A percentile compares a stretch with the other conserved stretches of the same genome.
phyloP scores from a whole-genome alignment of 345 rosid species.

The Tarenaya hassleriana region DNA sequence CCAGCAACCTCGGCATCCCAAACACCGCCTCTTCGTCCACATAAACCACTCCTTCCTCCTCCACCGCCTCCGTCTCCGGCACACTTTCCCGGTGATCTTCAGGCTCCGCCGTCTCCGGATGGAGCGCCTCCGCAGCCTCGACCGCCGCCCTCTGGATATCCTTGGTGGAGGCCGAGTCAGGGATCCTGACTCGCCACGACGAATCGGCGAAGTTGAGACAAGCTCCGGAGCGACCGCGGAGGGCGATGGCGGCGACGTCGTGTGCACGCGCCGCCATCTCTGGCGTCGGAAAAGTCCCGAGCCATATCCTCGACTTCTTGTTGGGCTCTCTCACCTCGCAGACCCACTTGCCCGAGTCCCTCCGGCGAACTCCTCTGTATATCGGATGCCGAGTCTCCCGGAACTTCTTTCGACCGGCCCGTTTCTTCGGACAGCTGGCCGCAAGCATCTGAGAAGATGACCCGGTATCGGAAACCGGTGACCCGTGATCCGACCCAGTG shows the following conservation, averaged over 20 bases:
- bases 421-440: slow-evolving; percentile 61
- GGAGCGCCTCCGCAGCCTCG: slow-evolving; percentile 30
- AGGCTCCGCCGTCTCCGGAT: slow-evolving; percentile 11
- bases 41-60: slow-evolving; percentile 29
- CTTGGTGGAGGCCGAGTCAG: slow-evolving; percentile 46
- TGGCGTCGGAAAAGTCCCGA: slow-evolving; percentile 62
- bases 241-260: slow-evolving; percentile 48
- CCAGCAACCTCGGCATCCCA: slow-evolving; percentile 53
- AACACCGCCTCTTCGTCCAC: slow-evolving; percentile 61
- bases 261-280: slow-evolving; percentile 98
- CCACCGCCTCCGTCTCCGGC: neutral
- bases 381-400: slow-evolving; percentile 86
- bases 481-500: slow-evolving; percentile 28
- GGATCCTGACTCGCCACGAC: slow-evolving; percentile 60
- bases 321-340: slow-evolving; percentile 82
- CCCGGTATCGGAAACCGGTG: slow-evolving; percentile 39
- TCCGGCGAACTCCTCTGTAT: slow-evolving; percentile 63
- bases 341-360: slow-evolving; percentile 84
- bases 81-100: neutral
- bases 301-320: slow-evolving; percentile 86
- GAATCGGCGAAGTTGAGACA: slow-evolving; percentile 92
- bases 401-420: slow-evolving; percentile 80
- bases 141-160: slow-evolving; percentile 55
- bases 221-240: slow-evolving; percentile 49
- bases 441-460: slow-evolving; percentile 40